These are phyloP conservation scores for Wickerhamomyces subpelliculosus DNA, from an alignment of 805 yeast species.

Conservation along the genomic window DNA sequence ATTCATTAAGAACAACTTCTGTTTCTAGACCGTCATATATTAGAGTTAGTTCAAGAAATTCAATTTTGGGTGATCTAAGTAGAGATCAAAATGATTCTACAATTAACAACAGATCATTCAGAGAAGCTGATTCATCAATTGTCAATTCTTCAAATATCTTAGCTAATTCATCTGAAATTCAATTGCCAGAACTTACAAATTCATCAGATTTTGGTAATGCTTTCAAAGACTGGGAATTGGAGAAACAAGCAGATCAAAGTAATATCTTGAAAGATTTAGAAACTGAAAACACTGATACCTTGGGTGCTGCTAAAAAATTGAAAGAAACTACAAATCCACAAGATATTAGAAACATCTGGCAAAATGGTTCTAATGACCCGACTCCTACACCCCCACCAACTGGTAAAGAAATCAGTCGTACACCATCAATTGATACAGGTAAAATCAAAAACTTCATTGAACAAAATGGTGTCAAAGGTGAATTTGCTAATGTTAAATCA, in stretches of 20 bases:
- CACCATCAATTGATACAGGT: slow-evolving; percentile 10
- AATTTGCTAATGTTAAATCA: slow-evolving; percentile 11
- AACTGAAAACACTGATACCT: not conserved
- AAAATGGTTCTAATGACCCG: slow-evolving; percentile 5
- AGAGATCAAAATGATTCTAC: not conserved
- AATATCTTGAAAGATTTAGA: not conserved
- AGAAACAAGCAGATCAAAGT: not conserved
- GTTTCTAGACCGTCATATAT: slow-evolving; percentile 17
- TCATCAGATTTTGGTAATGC: slow-evolving; percentile 43
- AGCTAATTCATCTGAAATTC: slow-evolving; percentile 1
- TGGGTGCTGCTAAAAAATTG: not conserved
- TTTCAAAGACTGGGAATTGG: slow-evolving; percentile 28
- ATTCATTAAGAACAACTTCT: slow-evolving; percentile 18
- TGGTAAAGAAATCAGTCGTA: not conserved
- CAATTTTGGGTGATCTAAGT: slow-evolving; percentile 3
- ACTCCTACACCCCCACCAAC: not conserved
- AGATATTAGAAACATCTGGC: slow-evolving; percentile 18
- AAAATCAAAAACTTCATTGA: slow-evolving; percentile 12
- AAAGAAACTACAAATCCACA: slow-evolving; percentile 1
- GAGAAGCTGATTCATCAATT: not conserved
- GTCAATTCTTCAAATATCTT: not conserved
- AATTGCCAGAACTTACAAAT: slow-evolving; percentile 37
- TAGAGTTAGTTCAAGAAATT: slow-evolving; percentile 15
- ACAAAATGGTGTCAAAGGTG: slow-evolving; percentile 5
- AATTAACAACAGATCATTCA: not conserved